Conservation (phyloP, 2,329 filamentous ascomycete species). For the Colletotrichum theobromicola region DNA sequence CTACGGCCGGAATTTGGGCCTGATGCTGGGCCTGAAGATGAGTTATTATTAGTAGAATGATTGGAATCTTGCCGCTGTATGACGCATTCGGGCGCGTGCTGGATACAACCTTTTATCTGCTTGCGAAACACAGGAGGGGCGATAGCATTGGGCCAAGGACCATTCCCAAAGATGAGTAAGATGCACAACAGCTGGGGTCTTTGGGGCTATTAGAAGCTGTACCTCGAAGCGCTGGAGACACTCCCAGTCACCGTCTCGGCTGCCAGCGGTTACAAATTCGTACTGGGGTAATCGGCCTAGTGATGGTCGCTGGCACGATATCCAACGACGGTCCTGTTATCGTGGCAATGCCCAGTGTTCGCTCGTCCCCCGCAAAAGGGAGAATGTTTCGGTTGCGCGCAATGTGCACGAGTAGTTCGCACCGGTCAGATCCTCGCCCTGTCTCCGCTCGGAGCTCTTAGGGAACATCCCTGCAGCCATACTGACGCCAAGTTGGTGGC, state of each 20-base stretch:
- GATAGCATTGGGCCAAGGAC: neutral
- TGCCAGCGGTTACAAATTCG: neutral
- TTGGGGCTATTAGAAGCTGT: neutral
- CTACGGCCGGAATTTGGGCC: neutral
- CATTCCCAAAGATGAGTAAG: neutral
- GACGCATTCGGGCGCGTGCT: neutral
- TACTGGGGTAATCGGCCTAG: neutral
- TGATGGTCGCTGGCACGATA: neutral
- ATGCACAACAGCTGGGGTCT: neutral
- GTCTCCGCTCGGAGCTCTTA: neutral
- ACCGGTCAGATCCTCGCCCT: neutral
- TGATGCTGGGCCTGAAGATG: neutral
- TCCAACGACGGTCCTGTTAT: neutral
- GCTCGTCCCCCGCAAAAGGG: neutral
- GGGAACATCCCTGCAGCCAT: neutral
- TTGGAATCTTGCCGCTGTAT: neutral
- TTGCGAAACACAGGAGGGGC: neutral
- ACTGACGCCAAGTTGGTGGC: conserved; percentile 11
- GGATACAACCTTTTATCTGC: neutral
- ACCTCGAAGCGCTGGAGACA: neutral
- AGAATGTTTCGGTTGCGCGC: neutral
- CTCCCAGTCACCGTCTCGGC: neutral
- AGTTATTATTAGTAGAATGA: neutral
- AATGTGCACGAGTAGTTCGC: neutral
- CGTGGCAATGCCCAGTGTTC: neutral